These are phyloP conservation scores for Geotrichum siamense DNA, from an alignment of 1,139 yeast genomes.

Conservation along the genomic window DNA sequence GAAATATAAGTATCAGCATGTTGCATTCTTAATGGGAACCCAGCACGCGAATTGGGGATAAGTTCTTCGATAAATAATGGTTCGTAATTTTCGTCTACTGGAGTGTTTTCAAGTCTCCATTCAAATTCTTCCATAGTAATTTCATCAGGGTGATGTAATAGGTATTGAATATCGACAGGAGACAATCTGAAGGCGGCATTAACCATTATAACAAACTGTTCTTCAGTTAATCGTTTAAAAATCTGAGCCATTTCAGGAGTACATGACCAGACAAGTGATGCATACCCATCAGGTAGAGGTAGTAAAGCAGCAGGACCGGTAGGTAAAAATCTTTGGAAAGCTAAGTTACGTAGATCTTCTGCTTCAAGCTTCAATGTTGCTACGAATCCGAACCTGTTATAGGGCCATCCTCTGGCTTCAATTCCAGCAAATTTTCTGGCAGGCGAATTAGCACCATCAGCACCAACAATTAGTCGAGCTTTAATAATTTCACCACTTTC, in stretches of 20 bases:
- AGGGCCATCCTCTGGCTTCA: slow-evolving; percentile 87
- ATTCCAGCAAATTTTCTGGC: slow-evolving; percentile 78
- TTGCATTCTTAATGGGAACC: slow-evolving; percentile 80
- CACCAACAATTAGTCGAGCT: slow-evolving; percentile 79
- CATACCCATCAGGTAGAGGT: slow-evolving; percentile 79
- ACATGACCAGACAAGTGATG: slow-evolving; percentile 90
- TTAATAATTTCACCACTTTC: slow-evolving; percentile 57
- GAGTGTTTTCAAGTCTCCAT: slow-evolving; percentile 53
- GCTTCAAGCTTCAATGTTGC: slow-evolving; percentile 73
- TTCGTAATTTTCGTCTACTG: slow-evolving; percentile 42
- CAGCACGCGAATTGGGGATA: slow-evolving; percentile 62
- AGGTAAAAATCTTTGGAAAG: slow-evolving; percentile 91
- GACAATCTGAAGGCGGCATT: slow-evolving; percentile 82
- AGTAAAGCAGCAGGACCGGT: slow-evolving; percentile 91
- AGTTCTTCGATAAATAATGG: slow-evolving; percentile 63
- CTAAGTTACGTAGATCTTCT: slow-evolving; percentile 61
- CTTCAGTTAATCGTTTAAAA: slow-evolving; percentile 51
- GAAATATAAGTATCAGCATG: slow-evolving; percentile 87
- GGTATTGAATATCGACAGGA: slow-evolving; percentile 66
- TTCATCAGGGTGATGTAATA: slow-evolving; percentile 37
- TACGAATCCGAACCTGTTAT: slow-evolving; percentile 82
- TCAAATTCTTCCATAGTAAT: slow-evolving; percentile 50
- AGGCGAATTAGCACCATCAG: slow-evolving; percentile 95
- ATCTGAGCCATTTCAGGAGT: slow-evolving; percentile 67
- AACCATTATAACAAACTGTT: slow-evolving; percentile 59